These are phyloP conservation scores for Lecanicillium sp. DNA, from an alignment of 2,329 filamentous ascomycete genomes.

Conservation along the genomic window DNA sequence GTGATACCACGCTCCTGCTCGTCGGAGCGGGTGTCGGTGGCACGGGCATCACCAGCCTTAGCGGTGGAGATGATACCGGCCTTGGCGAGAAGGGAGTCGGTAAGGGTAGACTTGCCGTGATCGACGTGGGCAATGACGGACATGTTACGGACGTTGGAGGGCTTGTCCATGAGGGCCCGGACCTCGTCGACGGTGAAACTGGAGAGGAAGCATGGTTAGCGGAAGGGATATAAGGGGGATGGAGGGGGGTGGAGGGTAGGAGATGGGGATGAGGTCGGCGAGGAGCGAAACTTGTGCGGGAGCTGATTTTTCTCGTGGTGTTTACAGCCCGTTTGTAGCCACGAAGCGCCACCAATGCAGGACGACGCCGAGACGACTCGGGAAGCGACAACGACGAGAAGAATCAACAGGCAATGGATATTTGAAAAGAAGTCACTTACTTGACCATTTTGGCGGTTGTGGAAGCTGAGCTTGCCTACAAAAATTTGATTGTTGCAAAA, in stretches of 20 bases:
- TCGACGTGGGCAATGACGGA: slow-evolving; percentile 99
- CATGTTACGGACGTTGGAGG: slow-evolving; percentile 84
- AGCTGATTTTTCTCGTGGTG: too few species aligned
- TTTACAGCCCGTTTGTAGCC: too few species aligned
- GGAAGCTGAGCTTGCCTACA: slow-evolving; percentile 38
- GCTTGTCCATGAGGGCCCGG: slow-evolving; percentile 71
- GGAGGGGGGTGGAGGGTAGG: not conserved
- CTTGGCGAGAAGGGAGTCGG: slow-evolving; percentile 98
- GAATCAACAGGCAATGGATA: slow-evolving; percentile 10
- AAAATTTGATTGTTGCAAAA: slow-evolving; percentile 29
- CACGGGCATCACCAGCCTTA: slow-evolving; percentile 92
- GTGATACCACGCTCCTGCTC: slow-evolving; percentile 99
- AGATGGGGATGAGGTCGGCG: not conserved
- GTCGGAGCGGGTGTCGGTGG: slow-evolving; percentile 93
- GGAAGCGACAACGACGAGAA: too few species aligned
- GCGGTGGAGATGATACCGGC: slow-evolving; percentile 98
- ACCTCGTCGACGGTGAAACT: slow-evolving; percentile 99
- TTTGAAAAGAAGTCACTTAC: slow-evolving; percentile 57
- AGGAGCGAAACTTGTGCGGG: too few species aligned
- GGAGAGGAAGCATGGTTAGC: slow-evolving; percentile 19
- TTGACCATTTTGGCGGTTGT: slow-evolving; percentile 99
- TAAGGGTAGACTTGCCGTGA: slow-evolving; percentile 99
- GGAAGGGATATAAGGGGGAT: not conserved
- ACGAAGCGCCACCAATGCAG: too few species aligned
- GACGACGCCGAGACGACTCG: too few species aligned